Conservation (phyloP, 2,329 filamentous ascomycete genomes). For the Microdochium paspali region DNA sequence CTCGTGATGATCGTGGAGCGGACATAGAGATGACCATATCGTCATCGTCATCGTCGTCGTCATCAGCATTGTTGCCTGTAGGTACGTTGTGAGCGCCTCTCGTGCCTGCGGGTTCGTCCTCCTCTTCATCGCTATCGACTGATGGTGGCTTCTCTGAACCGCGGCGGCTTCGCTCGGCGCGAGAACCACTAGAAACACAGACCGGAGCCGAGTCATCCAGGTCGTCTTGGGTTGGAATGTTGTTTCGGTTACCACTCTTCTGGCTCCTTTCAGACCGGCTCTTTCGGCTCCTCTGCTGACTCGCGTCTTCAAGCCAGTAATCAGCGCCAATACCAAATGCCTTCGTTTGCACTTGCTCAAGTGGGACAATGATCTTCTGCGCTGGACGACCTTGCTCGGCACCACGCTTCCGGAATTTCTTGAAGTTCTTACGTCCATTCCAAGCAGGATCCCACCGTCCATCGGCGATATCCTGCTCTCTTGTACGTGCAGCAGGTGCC, state of each 20-base stretch:
- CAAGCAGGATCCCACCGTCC: constrained; percentile 76
- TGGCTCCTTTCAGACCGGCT: constrained; percentile 3
- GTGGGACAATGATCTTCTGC: constrained; percentile 52
- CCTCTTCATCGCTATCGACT: constrained; percentile 14
- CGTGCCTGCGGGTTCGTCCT: constrained; percentile 6
- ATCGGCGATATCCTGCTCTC: constrained; percentile 42
- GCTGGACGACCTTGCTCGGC: constrained; percentile 31
- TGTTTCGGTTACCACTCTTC: constrained; percentile 10
- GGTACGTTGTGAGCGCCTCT: neutral
- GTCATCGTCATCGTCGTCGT: constrained; percentile 12
- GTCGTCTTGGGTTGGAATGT: constrained; percentile 2
- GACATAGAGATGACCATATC: constrained; percentile 12
- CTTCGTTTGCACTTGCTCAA: constrained; percentile 64
- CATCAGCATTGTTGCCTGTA: constrained; percentile 10
- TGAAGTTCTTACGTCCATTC: constrained; percentile 96
- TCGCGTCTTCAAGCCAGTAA: constrained; percentile 59
- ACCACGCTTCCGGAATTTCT: constrained; percentile 64
- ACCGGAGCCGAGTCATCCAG: neutral
- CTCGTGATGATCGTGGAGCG: constrained; percentile 9
- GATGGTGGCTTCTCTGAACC: constrained; percentile 6
- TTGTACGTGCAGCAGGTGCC: constrained; percentile 20
- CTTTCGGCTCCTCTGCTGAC: constrained; percentile 15
- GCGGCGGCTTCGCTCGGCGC: neutral
- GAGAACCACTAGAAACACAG: neutral
- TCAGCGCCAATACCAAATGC: constrained; percentile 66